phyloP scores from a whole-genome alignment of 169 alveolate species.

The Eimeria sp. region DNA sequence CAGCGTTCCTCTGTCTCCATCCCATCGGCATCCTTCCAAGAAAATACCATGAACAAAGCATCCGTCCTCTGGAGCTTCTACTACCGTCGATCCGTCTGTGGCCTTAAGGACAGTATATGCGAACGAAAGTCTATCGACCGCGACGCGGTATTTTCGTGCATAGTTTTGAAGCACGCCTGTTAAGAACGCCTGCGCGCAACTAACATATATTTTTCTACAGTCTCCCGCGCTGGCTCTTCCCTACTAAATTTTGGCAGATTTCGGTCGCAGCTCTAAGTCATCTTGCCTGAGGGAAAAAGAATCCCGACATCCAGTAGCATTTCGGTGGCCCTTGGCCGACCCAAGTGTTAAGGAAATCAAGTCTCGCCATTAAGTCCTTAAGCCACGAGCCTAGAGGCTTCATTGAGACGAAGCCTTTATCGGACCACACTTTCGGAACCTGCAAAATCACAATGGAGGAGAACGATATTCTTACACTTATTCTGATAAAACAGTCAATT shows the following conservation, averaged over 20 bases:
- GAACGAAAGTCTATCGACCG: conserved; percentile 95
- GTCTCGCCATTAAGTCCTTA: conserved; percentile 91
- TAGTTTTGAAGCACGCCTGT: conserved; percentile 96
- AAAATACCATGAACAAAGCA: conserved; percentile 94
- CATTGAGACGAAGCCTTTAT: conserved; percentile 94
- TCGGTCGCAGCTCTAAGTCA: conserved; percentile 21
- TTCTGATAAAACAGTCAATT: too few relatives aligned
- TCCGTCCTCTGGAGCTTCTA: conserved; percentile 90
- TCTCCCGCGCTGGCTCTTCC: conserved; percentile 85
- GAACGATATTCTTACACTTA: too few relatives aligned
- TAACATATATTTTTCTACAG: conserved; percentile 90
- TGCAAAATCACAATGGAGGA: conserved; percentile 6
- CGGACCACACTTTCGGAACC: conserved; percentile 95
- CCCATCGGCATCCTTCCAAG: conserved; percentile 97
- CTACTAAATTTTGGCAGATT: not conserved
- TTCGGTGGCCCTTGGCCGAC: conserved; percentile 93
- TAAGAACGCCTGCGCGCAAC: conserved; percentile 93
- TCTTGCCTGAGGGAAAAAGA: conserved; percentile 94
- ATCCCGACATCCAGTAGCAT: conserved; percentile 94
- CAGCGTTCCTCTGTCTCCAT: conserved; percentile 57
- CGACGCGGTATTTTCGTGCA: conserved; percentile 94
- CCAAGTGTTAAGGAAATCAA: conserved; percentile 95
- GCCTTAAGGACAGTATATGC: conserved; percentile 88
- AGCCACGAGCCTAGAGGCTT: conserved; percentile 94
- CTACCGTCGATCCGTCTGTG: conserved; percentile 31